phyloP scores from a whole-genome alignment of 1,284 basidiomycete genomes.

The Sporisorium iseilematis-ciliati region DNA sequence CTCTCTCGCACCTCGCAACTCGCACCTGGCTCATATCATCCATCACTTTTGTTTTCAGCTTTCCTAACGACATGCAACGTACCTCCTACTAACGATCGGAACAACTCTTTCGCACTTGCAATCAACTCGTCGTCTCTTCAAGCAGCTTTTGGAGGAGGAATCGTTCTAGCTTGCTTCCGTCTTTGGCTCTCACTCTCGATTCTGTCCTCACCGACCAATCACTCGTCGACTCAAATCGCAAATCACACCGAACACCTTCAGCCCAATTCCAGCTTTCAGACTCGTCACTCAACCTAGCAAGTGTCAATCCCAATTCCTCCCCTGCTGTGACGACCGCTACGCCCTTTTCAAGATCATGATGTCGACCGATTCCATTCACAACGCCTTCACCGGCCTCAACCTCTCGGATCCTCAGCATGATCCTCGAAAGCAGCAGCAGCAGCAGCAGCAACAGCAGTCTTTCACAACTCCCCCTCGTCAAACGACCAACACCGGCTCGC shows the following conservation, averaged over 20 bases:
- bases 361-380: conserved; percentile 47
- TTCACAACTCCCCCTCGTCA: conserved; percentile 32
- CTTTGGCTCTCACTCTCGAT: not conserved
- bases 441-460: conserved; percentile 23
- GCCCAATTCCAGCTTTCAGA: too few species aligned
- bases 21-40: not conserved
- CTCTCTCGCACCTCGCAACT: not conserved
- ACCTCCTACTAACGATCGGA: conserved; percentile 2
- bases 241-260: too few species aligned
- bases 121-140: not conserved
- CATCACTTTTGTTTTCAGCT: not conserved
- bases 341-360: conserved; percentile 22
- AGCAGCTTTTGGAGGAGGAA: not conserved
- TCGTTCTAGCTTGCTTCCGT: not conserved
- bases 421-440: conserved; percentile 26
- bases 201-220: not conserved
- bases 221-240: not conserved
- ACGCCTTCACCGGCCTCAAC: conserved; percentile 40
- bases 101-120: not conserved
- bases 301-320: too few species aligned
- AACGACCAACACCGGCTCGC: conserved; percentile 16
- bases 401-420: conserved; percentile 40
- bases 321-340: not conserved
- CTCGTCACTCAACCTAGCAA: too few species aligned
- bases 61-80: conserved; percentile 7